Evolutionary conservation across 1,139 yeast genomes (phyloP).

Genomic region (Hemisphaericaspora lyxosophila): DNA sequence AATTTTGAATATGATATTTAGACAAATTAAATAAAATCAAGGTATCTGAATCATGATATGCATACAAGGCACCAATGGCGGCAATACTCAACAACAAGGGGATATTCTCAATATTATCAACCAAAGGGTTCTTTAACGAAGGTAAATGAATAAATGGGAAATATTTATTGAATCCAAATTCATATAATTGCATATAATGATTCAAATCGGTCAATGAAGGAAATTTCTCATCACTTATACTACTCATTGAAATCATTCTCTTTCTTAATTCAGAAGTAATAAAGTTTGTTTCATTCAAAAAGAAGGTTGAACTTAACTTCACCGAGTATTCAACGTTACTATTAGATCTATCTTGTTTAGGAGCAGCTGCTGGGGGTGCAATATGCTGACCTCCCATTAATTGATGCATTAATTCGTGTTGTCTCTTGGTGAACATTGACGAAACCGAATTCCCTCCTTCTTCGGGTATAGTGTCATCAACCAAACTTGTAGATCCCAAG

Average conservation of each 20-base stretch:
- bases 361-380: conserved; percentile 2
- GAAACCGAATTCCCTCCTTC: conserved; percentile 3
- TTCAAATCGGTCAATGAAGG: conserved; percentile 77
- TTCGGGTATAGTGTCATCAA: conserved; percentile 1
- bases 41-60: conserved; percentile 78
- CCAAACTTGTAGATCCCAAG: conserved; percentile 10
- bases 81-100: conserved; percentile 82
- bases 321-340: conserved; percentile 12
- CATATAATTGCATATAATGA: conserved; percentile 68
- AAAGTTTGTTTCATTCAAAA: conserved; percentile 16
- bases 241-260: conserved; percentile 53
- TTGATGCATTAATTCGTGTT: conserved; percentile 12
- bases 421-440: conserved; percentile 8
- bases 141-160: conserved; percentile 83
- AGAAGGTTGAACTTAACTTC: conserved; percentile 13
- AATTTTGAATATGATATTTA: conserved; percentile 72
- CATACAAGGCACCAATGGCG: conserved; percentile 84
- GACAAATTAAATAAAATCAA: conserved; percentile 75
- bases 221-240: conserved; percentile 53
- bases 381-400: conserved; percentile 6
- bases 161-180: conserved; percentile 72
- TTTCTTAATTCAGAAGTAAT: conserved; percentile 54
- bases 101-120: conserved; percentile 59
- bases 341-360: conserved; percentile 3
- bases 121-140: conserved; percentile 56